Conservation (phyloP, 1,284 basidiomycete species). For the Tilletia walkeri region DNA sequence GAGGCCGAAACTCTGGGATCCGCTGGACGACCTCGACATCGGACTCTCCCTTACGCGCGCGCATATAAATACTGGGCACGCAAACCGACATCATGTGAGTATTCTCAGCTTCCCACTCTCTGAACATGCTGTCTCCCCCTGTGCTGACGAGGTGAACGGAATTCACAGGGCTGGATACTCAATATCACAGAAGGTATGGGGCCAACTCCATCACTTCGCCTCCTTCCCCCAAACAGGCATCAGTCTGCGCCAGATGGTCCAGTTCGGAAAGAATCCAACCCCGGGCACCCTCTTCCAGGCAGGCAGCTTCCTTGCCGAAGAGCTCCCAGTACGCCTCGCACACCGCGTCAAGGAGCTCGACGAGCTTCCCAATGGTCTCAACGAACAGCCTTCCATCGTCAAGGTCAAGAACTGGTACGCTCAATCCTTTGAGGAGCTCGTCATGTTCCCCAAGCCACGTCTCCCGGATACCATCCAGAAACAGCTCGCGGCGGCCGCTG, state of each 20-base stretch:
- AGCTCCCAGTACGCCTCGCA: slow-evolving; percentile 88
- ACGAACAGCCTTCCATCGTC: slow-evolving; percentile 86
- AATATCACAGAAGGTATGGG: slow-evolving; percentile 50
- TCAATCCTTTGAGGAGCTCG: slow-evolving; percentile 77
- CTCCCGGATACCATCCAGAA: slow-evolving; percentile 50
- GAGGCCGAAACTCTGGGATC: not conserved
- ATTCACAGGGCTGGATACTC: slow-evolving; percentile 29
- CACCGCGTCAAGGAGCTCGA: slow-evolving; percentile 96
- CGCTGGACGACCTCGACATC: not conserved
- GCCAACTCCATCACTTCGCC: slow-evolving; percentile 52
- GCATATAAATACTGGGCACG: not conserved
- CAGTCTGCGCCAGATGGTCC: slow-evolving; percentile 55
- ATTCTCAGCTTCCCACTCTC: not conserved
- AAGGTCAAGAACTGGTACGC: slow-evolving; percentile 99
- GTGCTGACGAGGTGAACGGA: not conserved
- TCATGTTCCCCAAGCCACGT: slow-evolving; percentile 49
- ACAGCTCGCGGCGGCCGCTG: slow-evolving; percentile 31
- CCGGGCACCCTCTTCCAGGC: slow-evolving; percentile 53
- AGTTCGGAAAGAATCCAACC: slow-evolving; percentile 52
- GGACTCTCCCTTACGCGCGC: not conserved
- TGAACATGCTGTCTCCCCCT: not conserved
- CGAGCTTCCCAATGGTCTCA: slow-evolving; percentile 85
- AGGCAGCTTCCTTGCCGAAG: slow-evolving; percentile 63
- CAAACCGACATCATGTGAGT: not conserved
- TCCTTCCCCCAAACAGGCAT: slow-evolving; percentile 54